Evolutionary conservation across 2,329 filamentous ascomycete genomes (phyloP).

Genomic region (Fusarium neocosmosporiellum): DNA sequence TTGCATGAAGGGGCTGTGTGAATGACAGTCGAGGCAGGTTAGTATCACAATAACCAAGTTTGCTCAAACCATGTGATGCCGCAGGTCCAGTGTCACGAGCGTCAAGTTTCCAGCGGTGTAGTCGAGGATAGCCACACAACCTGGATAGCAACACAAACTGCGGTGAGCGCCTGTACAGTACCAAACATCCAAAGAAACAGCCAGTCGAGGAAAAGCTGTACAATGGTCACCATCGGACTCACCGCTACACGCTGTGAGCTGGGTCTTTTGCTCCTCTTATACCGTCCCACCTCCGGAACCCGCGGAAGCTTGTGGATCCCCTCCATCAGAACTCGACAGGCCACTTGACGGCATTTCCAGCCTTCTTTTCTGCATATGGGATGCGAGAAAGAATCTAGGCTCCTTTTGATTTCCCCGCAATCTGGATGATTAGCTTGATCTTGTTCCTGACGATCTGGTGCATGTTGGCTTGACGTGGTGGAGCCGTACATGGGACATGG

Average conservation of each 20-base stretch:
- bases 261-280: neutral
- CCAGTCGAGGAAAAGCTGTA: neutral
- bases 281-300: slow-evolving; percentile 28
- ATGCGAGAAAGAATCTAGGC: neutral
- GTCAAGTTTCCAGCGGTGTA: neutral
- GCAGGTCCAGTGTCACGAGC: neutral
- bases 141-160: neutral
- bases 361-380: slow-evolving; percentile 14
- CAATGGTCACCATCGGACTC: neutral
- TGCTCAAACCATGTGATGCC: neutral
- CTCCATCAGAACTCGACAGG: slow-evolving; percentile 29
- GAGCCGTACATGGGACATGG: neutral
- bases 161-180: neutral
- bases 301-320: slow-evolving; percentile 35
- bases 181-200: neutral
- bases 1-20: neutral
- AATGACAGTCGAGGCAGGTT: neutral
- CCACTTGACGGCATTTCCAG: slow-evolving; percentile 19
- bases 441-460: slow-evolving; percentile 33
- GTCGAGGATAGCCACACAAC: neutral
- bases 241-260: neutral
- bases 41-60: neutral
- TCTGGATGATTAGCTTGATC: slow-evolving; percentile 21
- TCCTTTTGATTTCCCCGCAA: slow-evolving; percentile 19
- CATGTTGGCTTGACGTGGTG: slow-evolving; percentile 12